Percentiles rank a stretch among this genome's conserved stretches.
Evolutionary conservation across 176 grass and related monocot species (phyloP).

Genomic region (Rhynchospora pubera): DNA sequence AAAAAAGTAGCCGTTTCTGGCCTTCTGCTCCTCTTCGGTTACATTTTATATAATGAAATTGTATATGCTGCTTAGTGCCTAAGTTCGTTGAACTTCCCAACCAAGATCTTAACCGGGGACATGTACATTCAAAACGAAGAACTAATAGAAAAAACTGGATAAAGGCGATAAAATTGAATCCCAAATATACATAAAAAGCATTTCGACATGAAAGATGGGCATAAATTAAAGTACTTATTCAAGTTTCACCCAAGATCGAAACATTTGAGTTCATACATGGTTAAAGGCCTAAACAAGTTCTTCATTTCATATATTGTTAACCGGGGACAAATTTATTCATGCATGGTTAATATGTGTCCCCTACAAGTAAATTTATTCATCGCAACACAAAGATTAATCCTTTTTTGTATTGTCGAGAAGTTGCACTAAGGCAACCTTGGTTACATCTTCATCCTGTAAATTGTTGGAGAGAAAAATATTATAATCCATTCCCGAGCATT

Average conservation of each 20-base stretch:
- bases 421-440: background rate
- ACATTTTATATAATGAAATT: background rate
- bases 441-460: conserved; percentile 1
- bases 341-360: background rate
- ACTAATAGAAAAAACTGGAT: background rate
- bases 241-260: background rate
- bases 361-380: background rate
- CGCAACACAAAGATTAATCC: background rate
- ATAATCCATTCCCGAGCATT: background rate
- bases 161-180: background rate
- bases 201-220: background rate
- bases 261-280: background rate
- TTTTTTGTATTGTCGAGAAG: background rate
- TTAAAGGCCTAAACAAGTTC: background rate
- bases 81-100: background rate
- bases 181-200: background rate
- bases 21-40: background rate
- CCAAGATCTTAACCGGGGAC: no score
- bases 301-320: background rate
- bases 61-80: background rate
- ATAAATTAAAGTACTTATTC: background rate
- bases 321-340: background rate
- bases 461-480: background rate
- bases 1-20: background rate
- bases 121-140: background rate